phyloP scores from a whole-genome alignment of 148 eudicot genomes.

The Rhododendron henanense region DNA sequence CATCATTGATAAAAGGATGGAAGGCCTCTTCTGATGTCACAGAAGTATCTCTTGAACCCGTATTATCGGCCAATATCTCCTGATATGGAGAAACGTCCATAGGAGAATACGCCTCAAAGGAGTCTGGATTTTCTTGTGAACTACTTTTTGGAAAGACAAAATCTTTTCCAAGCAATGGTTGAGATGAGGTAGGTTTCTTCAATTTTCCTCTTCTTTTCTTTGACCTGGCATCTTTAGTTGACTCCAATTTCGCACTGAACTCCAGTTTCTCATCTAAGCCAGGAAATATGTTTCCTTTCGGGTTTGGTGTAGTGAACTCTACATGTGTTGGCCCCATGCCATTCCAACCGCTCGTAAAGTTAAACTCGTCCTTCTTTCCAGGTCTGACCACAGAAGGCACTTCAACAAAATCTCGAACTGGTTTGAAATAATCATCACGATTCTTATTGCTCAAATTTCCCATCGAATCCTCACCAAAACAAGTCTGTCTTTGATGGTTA shows the following conservation, averaged over 20 bases:
- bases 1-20: conserved; percentile 19
- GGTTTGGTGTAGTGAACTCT: conserved; percentile 50
- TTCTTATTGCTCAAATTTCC: conserved; percentile 14
- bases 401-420: conserved; percentile 22
- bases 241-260: conserved; percentile 45
- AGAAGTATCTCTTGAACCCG: conserved; percentile 39
- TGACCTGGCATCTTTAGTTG: conserved; percentile 35
- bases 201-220: conserved; percentile 59
- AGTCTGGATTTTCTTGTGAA: conserved; percentile 31
- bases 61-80: conserved; percentile 36
- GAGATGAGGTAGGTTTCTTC: conserved; percentile 38
- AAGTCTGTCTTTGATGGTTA: conserved; percentile 9
- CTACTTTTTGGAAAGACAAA: conserved; percentile 31
- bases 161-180: conserved; percentile 28
- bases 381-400: conserved; percentile 28
- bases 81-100: conserved; percentile 89
- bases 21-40: conserved; percentile 40
- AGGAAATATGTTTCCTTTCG: conserved; percentile 28
- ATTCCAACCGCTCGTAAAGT: conserved; percentile 33
- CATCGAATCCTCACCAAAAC: neutral
- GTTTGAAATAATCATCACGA: conserved; percentile 19
- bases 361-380: conserved; percentile 37
- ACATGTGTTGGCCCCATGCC: conserved; percentile 28
- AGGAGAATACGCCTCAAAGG: conserved; percentile 70
- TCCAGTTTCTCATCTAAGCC: conserved; percentile 43